Conservation (phyloP, 495 filamentous ascomycete species). For the Aspergillus incahuasiensis region DNA sequence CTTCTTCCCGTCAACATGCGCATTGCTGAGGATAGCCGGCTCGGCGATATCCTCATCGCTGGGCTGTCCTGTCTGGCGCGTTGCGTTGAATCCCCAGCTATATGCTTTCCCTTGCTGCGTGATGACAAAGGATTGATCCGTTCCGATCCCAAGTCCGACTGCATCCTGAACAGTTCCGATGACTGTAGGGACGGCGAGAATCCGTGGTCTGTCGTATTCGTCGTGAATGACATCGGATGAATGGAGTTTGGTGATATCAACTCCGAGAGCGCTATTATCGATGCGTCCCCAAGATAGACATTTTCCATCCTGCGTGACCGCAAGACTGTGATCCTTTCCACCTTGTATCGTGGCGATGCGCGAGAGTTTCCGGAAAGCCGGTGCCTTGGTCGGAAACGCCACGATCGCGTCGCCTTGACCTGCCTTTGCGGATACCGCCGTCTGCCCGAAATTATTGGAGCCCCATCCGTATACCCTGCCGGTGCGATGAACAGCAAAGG, state of each 20-base stretch:
- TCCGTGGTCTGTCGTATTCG: neutral
- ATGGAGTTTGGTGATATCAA: neutral
- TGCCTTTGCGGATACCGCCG: slow-evolving; percentile 3
- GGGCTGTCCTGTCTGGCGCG: slow-evolving; percentile 10
- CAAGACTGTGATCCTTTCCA: slow-evolving; percentile 15
- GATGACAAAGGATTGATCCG: slow-evolving; percentile 14
- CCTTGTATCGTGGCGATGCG: slow-evolving; percentile 4
- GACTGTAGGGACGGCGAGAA: slow-evolving; percentile 7
- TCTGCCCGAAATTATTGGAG: slow-evolving; percentile 15
- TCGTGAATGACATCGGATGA: slow-evolving; percentile 1
- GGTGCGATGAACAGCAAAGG: slow-evolving; percentile 10
- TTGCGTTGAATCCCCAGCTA: slow-evolving; percentile 13
- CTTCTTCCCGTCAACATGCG: slow-evolving; percentile 6
- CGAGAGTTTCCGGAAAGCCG: neutral
- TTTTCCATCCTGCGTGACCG: neutral
- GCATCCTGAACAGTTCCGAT: neutral
- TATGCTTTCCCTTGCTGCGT: slow-evolving; percentile 6
- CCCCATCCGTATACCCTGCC: slow-evolving; percentile 13
- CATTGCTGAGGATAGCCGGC: neutral
- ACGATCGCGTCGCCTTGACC: slow-evolving; percentile 5
- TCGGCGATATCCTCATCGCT: neutral
- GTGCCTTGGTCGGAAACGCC: slow-evolving; percentile 4
- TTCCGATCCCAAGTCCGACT: neutral
- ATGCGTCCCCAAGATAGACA: slow-evolving; percentile 16
- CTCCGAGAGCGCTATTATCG: slow-evolving; percentile 13